Conservation (phyloP, 208 protist species). For the Zelonia costaricensis region DNA sequence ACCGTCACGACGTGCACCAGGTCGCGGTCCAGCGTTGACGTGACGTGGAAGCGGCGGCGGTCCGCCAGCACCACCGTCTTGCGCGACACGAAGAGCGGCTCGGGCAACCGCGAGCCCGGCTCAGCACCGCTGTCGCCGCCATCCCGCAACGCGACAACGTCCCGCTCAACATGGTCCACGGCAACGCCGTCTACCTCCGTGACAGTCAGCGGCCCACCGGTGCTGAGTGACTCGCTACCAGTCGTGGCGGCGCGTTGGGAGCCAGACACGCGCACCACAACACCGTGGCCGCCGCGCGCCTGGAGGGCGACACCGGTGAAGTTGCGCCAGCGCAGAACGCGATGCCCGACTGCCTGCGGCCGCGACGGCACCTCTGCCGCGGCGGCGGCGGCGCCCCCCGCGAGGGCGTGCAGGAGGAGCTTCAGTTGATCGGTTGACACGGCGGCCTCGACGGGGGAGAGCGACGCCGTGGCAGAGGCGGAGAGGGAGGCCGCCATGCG, state of each 20-base stretch:
- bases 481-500: conserved; percentile 16
- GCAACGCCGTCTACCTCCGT: conserved; percentile 17
- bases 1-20: conserved; percentile 12
- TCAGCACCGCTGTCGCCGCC: background rate
- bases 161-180: conserved; percentile 27
- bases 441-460: conserved; percentile 34
- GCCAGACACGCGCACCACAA: conserved; percentile 2
- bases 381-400: background rate
- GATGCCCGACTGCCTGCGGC: too few species aligned
- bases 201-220: conserved; percentile 1
- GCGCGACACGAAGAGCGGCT: conserved; percentile 14
- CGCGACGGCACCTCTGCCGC: background rate
- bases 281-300: conserved; percentile 15
- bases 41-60: conserved; percentile 28
- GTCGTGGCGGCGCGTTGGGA: background rate
- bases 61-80: conserved; percentile 15
- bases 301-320: conserved; percentile 7
- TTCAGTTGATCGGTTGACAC: conserved; percentile 27
- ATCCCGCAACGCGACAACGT: background rate
- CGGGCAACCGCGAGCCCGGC: background rate
- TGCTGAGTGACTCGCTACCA: background rate
- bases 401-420: conserved; percentile 14
- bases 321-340: conserved; percentile 6
- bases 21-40: conserved; percentile 7
- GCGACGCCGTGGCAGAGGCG: conserved; percentile 27